phyloP scores from a whole-genome alignment of 1,139 yeast genomes.

The Scheffersomyces lignicola region DNA sequence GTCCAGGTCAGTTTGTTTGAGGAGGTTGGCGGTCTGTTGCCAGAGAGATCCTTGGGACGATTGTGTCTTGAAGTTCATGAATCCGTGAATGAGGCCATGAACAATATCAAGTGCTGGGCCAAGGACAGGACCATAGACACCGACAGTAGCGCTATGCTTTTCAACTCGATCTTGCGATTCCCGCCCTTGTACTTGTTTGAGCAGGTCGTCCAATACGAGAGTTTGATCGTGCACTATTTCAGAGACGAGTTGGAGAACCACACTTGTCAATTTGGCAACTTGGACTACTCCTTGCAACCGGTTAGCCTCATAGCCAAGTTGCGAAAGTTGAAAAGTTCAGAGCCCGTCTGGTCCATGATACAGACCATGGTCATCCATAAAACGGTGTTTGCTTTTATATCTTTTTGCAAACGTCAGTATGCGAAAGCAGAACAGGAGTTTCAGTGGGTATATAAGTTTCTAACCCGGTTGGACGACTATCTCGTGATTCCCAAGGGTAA shows the following conservation, averaged over 20 bases:
- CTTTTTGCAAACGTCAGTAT: slow-evolving; percentile 7
- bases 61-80: slow-evolving; percentile 14
- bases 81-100: too few species aligned
- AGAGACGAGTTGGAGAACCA: slow-evolving; percentile 11
- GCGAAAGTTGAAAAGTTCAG: slow-evolving; percentile 11
- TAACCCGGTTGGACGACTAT: slow-evolving; percentile 8
- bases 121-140: too few species aligned
- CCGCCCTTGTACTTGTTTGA: slow-evolving; percentile 24
- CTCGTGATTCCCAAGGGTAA: neutral
- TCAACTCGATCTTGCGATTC: slow-evolving; percentile 17
- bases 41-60: slow-evolving; percentile 19
- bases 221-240: slow-evolving; percentile 10
- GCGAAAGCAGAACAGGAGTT: slow-evolving; percentile 13
- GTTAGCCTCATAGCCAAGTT: slow-evolving; percentile 14
- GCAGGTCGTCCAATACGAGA: slow-evolving; percentile 11
- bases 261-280: neutral
- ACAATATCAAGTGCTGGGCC: too few species aligned
- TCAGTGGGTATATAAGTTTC: slow-evolving; percentile 21
- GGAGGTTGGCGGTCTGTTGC: slow-evolving; percentile 15
- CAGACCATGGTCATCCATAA: slow-evolving; percentile 16
- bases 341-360: slow-evolving; percentile 9
- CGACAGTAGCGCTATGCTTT: too few species aligned
- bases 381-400: slow-evolving; percentile 15
- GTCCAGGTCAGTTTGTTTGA: slow-evolving; percentile 21
- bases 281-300: slow-evolving; percentile 15